Conservation (phyloP, 2,329 filamentous ascomycete genomes). For the Hypoxylon sp. region DNA sequence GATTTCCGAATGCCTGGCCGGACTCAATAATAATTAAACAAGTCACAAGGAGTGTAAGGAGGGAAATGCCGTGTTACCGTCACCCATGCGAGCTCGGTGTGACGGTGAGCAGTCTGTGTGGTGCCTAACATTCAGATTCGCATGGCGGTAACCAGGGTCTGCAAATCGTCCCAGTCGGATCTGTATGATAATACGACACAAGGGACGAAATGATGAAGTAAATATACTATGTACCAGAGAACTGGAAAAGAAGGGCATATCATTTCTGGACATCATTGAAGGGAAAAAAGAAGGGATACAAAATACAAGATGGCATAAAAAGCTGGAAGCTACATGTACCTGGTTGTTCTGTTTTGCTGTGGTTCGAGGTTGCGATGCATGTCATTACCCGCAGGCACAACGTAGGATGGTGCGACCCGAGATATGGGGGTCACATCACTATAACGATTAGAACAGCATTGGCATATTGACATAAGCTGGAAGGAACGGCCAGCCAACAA, state of each 20-base stretch:
- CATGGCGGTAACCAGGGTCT: slow-evolving; percentile 20
- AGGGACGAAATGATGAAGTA: background rate
- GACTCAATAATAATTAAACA: slow-evolving; percentile 29
- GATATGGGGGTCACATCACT: slow-evolving; percentile 21
- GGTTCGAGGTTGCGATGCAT: slow-evolving; percentile 20
- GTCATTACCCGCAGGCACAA: slow-evolving; percentile 34
- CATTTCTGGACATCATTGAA: too few species aligned
- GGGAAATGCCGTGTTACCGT: slow-evolving; percentile 5
- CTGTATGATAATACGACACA: slow-evolving; percentile 21
- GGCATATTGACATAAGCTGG: slow-evolving; percentile 1
- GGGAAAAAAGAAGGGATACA: too few species aligned
- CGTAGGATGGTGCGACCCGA: slow-evolving; percentile 19
- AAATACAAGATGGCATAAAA: too few species aligned
- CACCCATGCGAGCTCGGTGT: background rate
- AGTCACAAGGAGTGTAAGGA: background rate
- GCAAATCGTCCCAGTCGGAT: slow-evolving; percentile 23
- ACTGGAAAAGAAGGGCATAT: too few species aligned
- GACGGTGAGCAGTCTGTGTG: background rate
- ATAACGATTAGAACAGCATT: background rate
- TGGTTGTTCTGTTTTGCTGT: too few species aligned
- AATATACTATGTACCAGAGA: too few species aligned
- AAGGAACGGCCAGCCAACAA: background rate
- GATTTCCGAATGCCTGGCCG: background rate
- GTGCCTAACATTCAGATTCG: slow-evolving; percentile 22
- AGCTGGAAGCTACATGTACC: background rate